These are phyloP conservation scores for Metarhizium sp. DNA, from an alignment of 2,329 filamentous ascomycete genomes.

Conservation along the genomic window DNA sequence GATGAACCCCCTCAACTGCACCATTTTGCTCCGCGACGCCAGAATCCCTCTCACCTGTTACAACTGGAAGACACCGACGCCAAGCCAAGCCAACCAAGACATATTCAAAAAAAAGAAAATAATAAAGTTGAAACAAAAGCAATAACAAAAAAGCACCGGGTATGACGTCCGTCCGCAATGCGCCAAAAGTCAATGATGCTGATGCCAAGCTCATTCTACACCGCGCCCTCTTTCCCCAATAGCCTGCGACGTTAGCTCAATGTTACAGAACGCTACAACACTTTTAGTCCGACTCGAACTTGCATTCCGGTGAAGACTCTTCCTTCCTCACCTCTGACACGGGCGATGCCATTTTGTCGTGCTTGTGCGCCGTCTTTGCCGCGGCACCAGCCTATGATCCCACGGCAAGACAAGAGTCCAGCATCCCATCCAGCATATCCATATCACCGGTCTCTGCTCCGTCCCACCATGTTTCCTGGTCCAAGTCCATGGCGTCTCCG, in stretches of 20 bases:
- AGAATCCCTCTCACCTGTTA: neutral
- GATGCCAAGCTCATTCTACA: neutral
- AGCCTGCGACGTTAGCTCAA: neutral
- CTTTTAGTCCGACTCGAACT: neutral
- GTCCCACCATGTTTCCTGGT: constrained; percentile 52
- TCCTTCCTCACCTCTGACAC: neutral
- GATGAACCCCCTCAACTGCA: neutral
- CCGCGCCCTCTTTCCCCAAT: neutral
- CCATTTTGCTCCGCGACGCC: constrained; percentile 3
- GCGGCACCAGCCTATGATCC: constrained; percentile 19
- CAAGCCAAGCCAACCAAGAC: neutral
- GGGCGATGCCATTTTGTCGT: neutral
- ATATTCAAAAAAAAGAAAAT: neutral
- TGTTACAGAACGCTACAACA: neutral
- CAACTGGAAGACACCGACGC: neutral
- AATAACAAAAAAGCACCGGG: neutral
- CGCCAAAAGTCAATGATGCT: constrained; percentile 4
- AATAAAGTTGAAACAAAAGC: neutral
- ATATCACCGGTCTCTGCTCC: constrained; percentile 45
- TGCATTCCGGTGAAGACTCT: neutral
- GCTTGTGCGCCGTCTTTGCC: neutral
- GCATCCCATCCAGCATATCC: constrained; percentile 42
- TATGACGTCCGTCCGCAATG: neutral
- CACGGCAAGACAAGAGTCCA: constrained; percentile 47
- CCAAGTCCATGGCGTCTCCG: constrained; percentile 50